Conservation (phyloP, 352 stramenopile species). For the Phytophthora sansomeana region DNA sequence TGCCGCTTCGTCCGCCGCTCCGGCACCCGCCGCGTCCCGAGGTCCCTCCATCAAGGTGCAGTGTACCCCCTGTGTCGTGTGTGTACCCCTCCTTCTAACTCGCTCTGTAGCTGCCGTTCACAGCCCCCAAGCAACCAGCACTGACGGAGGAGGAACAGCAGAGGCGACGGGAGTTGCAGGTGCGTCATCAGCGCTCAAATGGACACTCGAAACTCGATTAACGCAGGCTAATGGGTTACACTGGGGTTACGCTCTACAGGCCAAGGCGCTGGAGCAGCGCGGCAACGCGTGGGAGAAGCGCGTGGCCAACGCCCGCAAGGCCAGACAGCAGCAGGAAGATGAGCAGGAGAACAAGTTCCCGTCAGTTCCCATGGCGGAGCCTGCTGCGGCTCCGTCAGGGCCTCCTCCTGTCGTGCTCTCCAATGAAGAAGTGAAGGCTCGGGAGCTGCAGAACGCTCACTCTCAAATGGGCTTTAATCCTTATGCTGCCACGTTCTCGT, state of each 20-base stretch:
- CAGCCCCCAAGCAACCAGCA: slow-evolving; percentile 43
- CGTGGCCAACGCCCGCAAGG: slow-evolving; percentile 61
- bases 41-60: slow-evolving; percentile 41
- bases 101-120: slow-evolving; percentile 46
- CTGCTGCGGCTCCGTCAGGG: slow-evolving; percentile 7
- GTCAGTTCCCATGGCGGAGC: slow-evolving; percentile 17
- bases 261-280: slow-evolving; percentile 65
- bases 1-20: background rate
- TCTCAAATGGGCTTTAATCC: slow-evolving; percentile 78
- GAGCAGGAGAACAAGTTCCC: slow-evolving; percentile 54
- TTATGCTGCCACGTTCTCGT: slow-evolving; percentile 74
- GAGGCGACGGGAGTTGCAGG: slow-evolving; percentile 69
- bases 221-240: background rate
- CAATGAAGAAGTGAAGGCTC: slow-evolving; percentile 71
- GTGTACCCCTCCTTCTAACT: slow-evolving; percentile 1
- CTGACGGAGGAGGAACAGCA: slow-evolving; percentile 64
- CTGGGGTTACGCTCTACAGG: slow-evolving; percentile 24
- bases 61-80: background rate
- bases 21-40: slow-evolving; percentile 19
- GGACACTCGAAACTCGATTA: too few species aligned
- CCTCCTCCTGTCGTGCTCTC: slow-evolving; percentile 47
- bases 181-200: slow-evolving; percentile 20
- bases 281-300: slow-evolving; percentile 78
- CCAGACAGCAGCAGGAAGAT: slow-evolving; percentile 58
- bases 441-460: slow-evolving; percentile 63